Percentiles rank a stretch among this genome's conserved stretches.
Evolutionary conservation across 2,329 filamentous ascomycete species (phyloP).

Genomic region (Cladophialophora yegresii): DNA sequence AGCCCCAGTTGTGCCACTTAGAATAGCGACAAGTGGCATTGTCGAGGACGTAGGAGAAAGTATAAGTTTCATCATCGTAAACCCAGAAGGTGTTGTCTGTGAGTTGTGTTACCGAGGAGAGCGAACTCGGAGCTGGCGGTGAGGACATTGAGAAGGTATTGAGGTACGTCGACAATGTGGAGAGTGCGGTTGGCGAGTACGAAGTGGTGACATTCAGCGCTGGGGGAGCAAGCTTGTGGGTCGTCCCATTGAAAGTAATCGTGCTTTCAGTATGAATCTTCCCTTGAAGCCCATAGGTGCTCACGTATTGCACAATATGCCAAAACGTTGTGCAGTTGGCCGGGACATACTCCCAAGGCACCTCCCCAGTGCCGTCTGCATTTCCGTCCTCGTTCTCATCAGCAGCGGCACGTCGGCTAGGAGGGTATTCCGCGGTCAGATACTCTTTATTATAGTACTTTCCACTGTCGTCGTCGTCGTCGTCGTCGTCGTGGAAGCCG

Average conservation of each 20-base stretch:
- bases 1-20: slow-evolving; percentile 42
- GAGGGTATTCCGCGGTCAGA: neutral
- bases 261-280: slow-evolving; percentile 12
- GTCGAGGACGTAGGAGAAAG: slow-evolving; percentile 22
- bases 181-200: slow-evolving; percentile 14
- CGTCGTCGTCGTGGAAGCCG: slow-evolving; percentile 23
- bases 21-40: slow-evolving; percentile 24
- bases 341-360: slow-evolving; percentile 27
- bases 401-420: neutral
- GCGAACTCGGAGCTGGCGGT: slow-evolving; percentile 1
- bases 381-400: slow-evolving; percentile 1
- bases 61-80: slow-evolving; percentile 28
- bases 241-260: slow-evolving; percentile 18
- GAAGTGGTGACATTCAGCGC: slow-evolving; percentile 29
- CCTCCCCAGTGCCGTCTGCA: slow-evolving; percentile 7
- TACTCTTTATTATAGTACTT: neutral
- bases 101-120: slow-evolving; percentile 9
- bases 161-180: slow-evolving; percentile 20
- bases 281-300: slow-evolving; percentile 19
- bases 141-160: slow-evolving; percentile 13
- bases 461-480: neutral
- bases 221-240: slow-evolving; percentile 23
- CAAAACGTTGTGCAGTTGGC: slow-evolving; percentile 28
- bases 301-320: slow-evolving; percentile 27
- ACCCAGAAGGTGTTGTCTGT: slow-evolving; percentile 24